Evolutionary conservation across 495 filamentous ascomycete species (phyloP).

Genomic region (Hypomontagnella monticulosa): DNA sequence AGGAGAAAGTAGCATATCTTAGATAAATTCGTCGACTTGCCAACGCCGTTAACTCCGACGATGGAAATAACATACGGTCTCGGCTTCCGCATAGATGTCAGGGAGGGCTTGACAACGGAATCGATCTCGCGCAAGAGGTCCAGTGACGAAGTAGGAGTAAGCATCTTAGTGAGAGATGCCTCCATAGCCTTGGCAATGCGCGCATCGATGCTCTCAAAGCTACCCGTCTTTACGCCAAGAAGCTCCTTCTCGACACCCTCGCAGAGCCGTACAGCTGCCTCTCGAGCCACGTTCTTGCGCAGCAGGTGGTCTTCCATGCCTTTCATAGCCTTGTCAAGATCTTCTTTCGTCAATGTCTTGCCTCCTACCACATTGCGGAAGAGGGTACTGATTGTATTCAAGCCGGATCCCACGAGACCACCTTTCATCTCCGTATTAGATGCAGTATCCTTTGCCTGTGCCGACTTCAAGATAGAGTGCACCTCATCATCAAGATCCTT

Average conservation of each 20-base stretch:
- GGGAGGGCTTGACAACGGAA: conserved; percentile 71
- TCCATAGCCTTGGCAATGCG: conserved; percentile 87
- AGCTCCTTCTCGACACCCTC: conserved; percentile 90
- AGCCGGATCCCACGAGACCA: conserved; percentile 78
- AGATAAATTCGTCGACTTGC: conserved; percentile 95
- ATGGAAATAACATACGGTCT: conserved; percentile 97
- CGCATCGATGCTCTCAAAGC: conserved; percentile 88
- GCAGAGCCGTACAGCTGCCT: conserved; percentile 91
- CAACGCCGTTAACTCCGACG: conserved; percentile 97
- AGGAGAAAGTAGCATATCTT: conserved; percentile 98
- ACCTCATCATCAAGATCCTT: conserved; percentile 94
- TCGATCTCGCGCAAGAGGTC: conserved; percentile 95
- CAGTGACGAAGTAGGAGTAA: conserved; percentile 93
- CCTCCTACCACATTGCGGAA: conserved; percentile 96
- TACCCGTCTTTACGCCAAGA: conserved; percentile 88
- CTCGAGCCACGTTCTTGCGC: conserved; percentile 94
- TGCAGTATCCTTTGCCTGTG: conserved; percentile 67
- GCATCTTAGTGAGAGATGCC: conserved; percentile 88
- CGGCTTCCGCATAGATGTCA: conserved; percentile 61
- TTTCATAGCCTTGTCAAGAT: conserved; percentile 90
- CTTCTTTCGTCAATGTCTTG: conserved; percentile 85
- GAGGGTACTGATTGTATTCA: conserved; percentile 82
- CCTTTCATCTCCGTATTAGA: conserved; percentile 54
- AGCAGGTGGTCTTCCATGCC: conserved; percentile 96
- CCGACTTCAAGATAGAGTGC: conserved; percentile 83